Conservation (phyloP, 2,329 filamentous ascomycete species). For the Ilyonectria mors-panacis region DNA sequence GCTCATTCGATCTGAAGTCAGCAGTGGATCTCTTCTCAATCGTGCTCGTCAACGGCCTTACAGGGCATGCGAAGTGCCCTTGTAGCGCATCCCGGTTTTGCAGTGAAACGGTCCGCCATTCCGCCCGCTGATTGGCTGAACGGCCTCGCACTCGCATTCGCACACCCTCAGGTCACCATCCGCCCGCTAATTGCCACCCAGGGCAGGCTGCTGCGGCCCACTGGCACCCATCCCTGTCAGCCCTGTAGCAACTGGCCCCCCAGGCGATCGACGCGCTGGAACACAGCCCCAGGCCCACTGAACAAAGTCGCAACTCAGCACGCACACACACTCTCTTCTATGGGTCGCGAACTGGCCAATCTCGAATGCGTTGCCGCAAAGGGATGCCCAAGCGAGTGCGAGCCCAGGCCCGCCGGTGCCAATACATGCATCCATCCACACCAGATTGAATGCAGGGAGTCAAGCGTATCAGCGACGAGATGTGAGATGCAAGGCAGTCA, state of each 20-base stretch:
- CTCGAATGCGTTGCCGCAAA: background rate
- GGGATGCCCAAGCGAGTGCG: constrained; percentile 14
- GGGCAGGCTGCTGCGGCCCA: background rate
- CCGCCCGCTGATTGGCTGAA: background rate
- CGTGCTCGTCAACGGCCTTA: background rate
- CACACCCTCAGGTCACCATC: background rate
- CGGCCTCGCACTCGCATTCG: constrained; percentile 17
- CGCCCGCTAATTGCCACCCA: background rate
- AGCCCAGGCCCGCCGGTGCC: background rate
- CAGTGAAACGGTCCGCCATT: background rate
- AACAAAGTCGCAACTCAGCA: constrained; percentile 4
- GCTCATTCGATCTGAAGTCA: too few species aligned
- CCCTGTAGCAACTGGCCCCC: background rate
- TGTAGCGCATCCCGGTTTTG: background rate
- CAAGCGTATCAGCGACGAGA: background rate
- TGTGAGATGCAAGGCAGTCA: background rate
- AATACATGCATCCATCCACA: background rate
- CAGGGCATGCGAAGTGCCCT: too few species aligned
- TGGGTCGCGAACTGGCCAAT: background rate
- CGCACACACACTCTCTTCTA: background rate
- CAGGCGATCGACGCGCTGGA: background rate
- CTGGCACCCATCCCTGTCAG: background rate
- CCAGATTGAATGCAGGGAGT: constrained; percentile 8
- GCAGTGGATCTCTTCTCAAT: too few species aligned
- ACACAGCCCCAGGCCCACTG: constrained; percentile 3